These are phyloP conservation scores for Tylopilus balloui DNA, from an alignment of 768 basidiomycete genomes.

Conservation along the genomic window DNA sequence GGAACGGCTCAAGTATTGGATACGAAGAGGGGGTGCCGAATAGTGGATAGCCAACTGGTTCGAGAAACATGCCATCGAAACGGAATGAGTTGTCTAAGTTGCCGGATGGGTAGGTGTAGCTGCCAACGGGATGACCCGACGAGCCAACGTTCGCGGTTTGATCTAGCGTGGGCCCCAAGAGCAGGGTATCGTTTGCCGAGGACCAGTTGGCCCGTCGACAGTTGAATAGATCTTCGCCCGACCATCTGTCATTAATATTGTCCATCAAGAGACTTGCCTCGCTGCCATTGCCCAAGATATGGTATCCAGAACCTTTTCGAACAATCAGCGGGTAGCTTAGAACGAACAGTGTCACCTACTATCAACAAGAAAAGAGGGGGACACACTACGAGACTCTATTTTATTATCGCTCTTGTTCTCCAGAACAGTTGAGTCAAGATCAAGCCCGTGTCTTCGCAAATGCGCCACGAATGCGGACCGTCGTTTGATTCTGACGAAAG, in stretches of 20 bases:
- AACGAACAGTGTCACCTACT: constrained; percentile 12
- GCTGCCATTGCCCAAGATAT: background rate
- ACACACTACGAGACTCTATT: constrained; percentile 5
- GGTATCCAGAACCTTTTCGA: constrained; percentile 13
- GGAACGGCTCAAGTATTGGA: constrained; percentile 13
- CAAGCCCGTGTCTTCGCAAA: constrained; percentile 45
- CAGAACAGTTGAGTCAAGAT: constrained; percentile 22
- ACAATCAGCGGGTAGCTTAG: background rate
- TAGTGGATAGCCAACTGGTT: constrained; percentile 7
- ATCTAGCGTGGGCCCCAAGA: constrained; percentile 3
- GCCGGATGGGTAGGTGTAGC: constrained; percentile 1
- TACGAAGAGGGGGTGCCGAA: constrained; percentile 5
- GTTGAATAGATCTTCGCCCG: constrained; percentile 1
- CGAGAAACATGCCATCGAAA: constrained; percentile 4
- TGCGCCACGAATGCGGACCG: constrained; percentile 54
- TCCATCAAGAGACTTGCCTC: background rate
- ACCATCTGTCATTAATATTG: constrained; percentile 5
- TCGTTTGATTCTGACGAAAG: constrained; percentile 54
- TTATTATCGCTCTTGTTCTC: background rate
- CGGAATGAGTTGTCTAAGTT: constrained; percentile 1
- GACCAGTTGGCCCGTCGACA: constrained; percentile 4
- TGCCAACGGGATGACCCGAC: background rate
- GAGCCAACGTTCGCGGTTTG: background rate
- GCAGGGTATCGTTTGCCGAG: background rate
- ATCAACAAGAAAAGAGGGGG: constrained; percentile 5